phyloP scores from a whole-genome alignment of 768 basidiomycete species.

The Boletus insuetus region DNA sequence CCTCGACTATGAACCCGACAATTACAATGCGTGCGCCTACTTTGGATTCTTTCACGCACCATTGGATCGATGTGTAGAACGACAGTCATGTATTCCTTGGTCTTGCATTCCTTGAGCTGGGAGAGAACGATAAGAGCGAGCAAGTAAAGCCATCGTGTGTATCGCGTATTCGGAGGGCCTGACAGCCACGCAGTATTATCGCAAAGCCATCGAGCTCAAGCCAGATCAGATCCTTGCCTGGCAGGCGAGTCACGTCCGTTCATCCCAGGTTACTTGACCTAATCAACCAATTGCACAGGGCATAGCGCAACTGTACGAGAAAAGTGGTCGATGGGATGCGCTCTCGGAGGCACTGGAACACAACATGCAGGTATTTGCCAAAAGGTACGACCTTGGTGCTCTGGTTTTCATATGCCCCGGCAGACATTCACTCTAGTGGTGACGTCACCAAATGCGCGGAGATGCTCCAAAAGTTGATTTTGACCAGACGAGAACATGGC shows the following conservation, averaged over 20 bases:
- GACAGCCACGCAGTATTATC: constrained; percentile 58
- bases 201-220: constrained; percentile 68
- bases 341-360: constrained; percentile 51
- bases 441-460: constrained; percentile 83
- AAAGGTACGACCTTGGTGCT: constrained; percentile 44
- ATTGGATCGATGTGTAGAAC: constrained; percentile 1
- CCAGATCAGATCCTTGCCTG: constrained; percentile 74
- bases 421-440: constrained; percentile 42
- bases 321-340: constrained; percentile 54
- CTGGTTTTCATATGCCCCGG: not conserved
- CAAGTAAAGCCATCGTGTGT: constrained; percentile 55
- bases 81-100: constrained; percentile 83
- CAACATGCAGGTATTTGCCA: constrained; percentile 56
- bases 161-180: constrained; percentile 8
- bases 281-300: constrained; percentile 47
- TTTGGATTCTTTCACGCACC: not conserved
- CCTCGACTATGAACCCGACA: constrained; percentile 72
- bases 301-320: constrained; percentile 69
- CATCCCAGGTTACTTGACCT: constrained; percentile 7
- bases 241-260: constrained; percentile 55
- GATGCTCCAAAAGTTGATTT: constrained; percentile 71
- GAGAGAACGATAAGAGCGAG: constrained; percentile 72
- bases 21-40: constrained; percentile 80
- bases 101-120: constrained; percentile 73
- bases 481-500: constrained; percentile 58